These are phyloP conservation scores for Ilyonectria sp. DNA, from an alignment of 2,329 filamentous ascomycete species.

Conservation along the genomic window DNA sequence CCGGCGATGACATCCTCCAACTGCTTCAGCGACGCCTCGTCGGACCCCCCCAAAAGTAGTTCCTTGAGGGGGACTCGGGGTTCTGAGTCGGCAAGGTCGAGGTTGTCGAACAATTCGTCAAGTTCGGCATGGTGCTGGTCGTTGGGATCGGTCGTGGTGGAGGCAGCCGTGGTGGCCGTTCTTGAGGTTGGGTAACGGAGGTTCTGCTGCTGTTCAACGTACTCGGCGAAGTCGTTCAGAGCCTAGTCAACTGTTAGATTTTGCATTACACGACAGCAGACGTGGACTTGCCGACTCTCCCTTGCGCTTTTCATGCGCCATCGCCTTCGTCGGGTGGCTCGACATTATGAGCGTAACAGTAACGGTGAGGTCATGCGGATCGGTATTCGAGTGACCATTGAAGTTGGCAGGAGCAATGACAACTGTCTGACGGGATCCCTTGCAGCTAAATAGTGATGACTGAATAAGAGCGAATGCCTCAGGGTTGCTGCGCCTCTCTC, in stretches of 20 bases:
- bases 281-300: constrained; percentile 80
- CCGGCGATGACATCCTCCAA: constrained; percentile 77
- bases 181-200: constrained; percentile 71
- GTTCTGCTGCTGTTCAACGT: constrained; percentile 94
- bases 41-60: constrained; percentile 76
- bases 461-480: constrained; percentile 10
- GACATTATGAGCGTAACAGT: constrained; percentile 61
- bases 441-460: constrained; percentile 29
- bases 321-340: constrained; percentile 71
- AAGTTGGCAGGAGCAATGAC: constrained; percentile 21
- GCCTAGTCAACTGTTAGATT: constrained; percentile 63
- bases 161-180: constrained; percentile 44
- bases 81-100: constrained; percentile 82
- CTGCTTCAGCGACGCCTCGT: constrained; percentile 73
- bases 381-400: constrained; percentile 50
- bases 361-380: constrained; percentile 45
- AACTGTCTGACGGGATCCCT: background rate
- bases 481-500: constrained; percentile 38
- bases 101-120: constrained; percentile 91
- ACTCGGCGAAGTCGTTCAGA: constrained; percentile 96
- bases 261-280: background rate
- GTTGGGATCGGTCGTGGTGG: constrained; percentile 49
- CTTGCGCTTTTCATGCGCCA: constrained; percentile 84
- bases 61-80: constrained; percentile 80
- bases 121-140: constrained; percentile 82